A percentile compares a stretch with the other conserved stretches of the same genome.
These are phyloP conservation scores for Rubroboletus satanas DNA, from an alignment of 768 basidiomycete genomes.

Conservation along the genomic window DNA sequence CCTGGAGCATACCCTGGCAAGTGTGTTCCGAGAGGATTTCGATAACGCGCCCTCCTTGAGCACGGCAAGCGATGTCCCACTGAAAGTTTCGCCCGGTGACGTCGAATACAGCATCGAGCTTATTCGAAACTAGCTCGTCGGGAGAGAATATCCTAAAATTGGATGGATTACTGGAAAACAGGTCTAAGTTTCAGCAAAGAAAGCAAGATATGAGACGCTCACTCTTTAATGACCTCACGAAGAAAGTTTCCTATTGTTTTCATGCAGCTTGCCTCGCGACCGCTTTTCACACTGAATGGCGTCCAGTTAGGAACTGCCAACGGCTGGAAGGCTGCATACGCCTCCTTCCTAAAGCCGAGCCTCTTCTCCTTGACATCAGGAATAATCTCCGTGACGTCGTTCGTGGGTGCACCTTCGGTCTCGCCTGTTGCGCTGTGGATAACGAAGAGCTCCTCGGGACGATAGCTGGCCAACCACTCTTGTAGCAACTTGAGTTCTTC, in stretches of 20 bases:
- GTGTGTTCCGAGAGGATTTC: constrained; percentile 90
- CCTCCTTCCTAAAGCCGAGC: constrained; percentile 68
- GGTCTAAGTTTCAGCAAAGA: neutral
- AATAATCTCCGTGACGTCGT: constrained; percentile 55
- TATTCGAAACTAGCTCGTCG: constrained; percentile 84
- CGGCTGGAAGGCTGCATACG: constrained; percentile 57
- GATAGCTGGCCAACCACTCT: constrained; percentile 72
- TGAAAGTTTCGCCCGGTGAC: constrained; percentile 73
- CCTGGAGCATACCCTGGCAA: constrained; percentile 87
- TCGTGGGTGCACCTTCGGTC: constrained; percentile 46
- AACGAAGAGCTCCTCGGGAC: constrained; percentile 62
- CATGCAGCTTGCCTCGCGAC: constrained; percentile 72
- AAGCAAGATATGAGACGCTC: constrained; percentile 15
- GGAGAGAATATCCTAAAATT: constrained; percentile 89
- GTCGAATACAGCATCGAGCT: constrained; percentile 77
- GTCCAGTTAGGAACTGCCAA: constrained; percentile 68
- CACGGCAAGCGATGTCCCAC: constrained; percentile 70
- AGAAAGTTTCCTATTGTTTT: constrained; percentile 59
- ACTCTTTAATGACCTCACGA: constrained; percentile 54
- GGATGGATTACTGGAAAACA: constrained; percentile 56
- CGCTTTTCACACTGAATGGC: constrained; percentile 47
- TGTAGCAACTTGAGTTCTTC: constrained; percentile 63
- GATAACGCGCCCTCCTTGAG: constrained; percentile 74
- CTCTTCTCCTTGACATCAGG: constrained; percentile 55
- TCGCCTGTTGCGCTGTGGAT: neutral